phyloP scores from a whole-genome alignment of 192 early-diverging fungal genomes.

The Mortierella hygrophila region DNA sequence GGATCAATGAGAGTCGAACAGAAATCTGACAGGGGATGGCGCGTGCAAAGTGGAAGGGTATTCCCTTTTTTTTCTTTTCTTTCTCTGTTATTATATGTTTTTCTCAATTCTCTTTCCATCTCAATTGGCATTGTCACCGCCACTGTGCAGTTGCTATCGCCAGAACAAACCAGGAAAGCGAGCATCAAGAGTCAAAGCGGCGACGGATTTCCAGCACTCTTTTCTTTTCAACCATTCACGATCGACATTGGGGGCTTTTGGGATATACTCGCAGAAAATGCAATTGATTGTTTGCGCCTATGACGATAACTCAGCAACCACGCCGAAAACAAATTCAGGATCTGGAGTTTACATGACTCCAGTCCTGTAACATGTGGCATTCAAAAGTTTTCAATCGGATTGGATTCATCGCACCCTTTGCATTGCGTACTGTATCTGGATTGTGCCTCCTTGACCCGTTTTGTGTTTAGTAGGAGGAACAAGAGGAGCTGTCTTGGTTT shows the following conservation, averaged over 20 bases:
- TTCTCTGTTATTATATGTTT: not conserved
- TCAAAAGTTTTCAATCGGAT: conserved; percentile 57
- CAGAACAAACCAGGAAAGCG: not conserved
- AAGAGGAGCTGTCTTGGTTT: not conserved
- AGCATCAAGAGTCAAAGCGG: not conserved
- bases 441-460: not conserved
- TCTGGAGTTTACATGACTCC: not conserved
- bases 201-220: not conserved
- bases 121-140: not conserved
- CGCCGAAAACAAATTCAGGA: conserved; percentile 26
- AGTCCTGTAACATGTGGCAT: conserved; percentile 24
- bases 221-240: not conserved
- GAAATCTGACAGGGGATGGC: conserved; percentile 52
- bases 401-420: conserved; percentile 49
- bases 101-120: not conserved
- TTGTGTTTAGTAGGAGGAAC: not conserved
- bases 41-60: not conserved
- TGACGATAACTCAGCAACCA: conserved; percentile 41
- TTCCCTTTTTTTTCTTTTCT: too few relatives aligned
- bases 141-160: not conserved
- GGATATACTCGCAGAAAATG: not conserved
- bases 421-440: conserved; percentile 9
- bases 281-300: conserved; percentile 40
- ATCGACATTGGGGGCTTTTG: not conserved
- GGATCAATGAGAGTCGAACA: conserved; percentile 56